These are phyloP conservation scores for Spergularia azorica DNA, from an alignment of 179 eudicot species.

Conservation along the genomic window DNA sequence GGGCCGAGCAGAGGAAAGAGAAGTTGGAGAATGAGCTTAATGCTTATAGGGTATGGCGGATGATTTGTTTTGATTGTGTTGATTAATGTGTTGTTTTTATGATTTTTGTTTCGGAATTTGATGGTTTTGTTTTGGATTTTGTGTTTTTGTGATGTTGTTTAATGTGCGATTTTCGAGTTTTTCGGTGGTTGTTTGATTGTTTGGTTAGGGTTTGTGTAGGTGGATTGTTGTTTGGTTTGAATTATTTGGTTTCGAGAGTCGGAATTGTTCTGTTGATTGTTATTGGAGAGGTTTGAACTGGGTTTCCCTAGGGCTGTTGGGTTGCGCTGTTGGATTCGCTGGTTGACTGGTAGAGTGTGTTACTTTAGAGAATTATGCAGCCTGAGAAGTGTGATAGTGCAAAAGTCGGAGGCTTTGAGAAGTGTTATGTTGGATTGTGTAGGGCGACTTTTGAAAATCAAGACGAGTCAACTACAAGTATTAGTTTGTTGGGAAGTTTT, in stretches of 20 bases:
- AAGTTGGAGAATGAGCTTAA: slow-evolving; percentile 89
- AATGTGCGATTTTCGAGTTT: no score
- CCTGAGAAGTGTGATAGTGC: no score
- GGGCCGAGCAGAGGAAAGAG: slow-evolving; percentile 73
- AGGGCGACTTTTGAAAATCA: background rate
- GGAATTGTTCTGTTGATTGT: no score
- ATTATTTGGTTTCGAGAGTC: background rate
- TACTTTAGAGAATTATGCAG: no score
- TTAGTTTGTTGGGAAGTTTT: background rate
- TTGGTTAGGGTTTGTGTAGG: background rate
- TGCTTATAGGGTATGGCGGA: slow-evolving; percentile 61
- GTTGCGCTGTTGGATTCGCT: no score
- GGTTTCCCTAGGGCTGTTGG: no score
- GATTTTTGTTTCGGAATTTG: background rate
- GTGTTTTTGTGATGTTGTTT: background rate
- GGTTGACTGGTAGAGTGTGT: no score
- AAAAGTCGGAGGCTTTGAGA: background rate
- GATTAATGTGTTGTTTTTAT: background rate
- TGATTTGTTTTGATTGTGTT: background rate
- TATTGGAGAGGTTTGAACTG: no score
- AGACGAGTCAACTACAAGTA: background rate
- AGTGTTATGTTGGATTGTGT: background rate
- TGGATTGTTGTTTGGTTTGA: background rate
- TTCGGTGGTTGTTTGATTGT: background rate
- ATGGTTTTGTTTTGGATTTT: background rate